Evolutionary conservation across 148 eudicot genomes (phyloP).

Genomic region (Pouteria glomerata): DNA sequence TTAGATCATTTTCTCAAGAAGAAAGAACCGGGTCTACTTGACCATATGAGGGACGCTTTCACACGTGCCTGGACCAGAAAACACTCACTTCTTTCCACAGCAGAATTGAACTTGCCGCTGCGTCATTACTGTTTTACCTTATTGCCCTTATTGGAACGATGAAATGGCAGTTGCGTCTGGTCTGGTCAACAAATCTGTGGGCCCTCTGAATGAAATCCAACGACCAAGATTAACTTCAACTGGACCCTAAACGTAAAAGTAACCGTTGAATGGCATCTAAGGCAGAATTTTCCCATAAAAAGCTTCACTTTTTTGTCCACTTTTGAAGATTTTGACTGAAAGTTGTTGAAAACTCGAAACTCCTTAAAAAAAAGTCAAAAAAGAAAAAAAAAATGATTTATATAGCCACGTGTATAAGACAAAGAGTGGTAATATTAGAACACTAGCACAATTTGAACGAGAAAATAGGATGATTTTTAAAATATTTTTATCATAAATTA

Average conservation of each 20-base stretch:
- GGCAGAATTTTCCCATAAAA: neutral
- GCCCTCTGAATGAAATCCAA: neutral
- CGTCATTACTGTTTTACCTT: neutral
- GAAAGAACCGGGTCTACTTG: neutral
- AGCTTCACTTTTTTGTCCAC: neutral
- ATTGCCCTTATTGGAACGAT: neutral
- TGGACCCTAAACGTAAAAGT: neutral
- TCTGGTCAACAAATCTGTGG: slow-evolving; percentile 1
- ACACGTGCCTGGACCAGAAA: slow-evolving; percentile 7
- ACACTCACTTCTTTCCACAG: neutral
- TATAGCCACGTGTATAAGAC: too few species aligned
- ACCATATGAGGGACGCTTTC: neutral
- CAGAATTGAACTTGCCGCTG: neutral
- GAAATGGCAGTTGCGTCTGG: neutral
- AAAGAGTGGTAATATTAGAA: too few species aligned
- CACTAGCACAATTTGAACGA: too few species aligned
- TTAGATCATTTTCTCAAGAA: neutral
- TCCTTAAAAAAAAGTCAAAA: neutral
- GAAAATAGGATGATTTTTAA: too few species aligned
- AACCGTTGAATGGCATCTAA: neutral
- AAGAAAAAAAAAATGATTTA: neutral
- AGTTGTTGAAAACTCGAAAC: neutral
- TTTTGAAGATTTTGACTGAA: neutral
- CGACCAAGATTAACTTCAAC: neutral
- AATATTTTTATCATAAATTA: too few species aligned